Conservation (phyloP, 2,329 filamentous ascomycete species). For the Nannizzia gypsea region DNA sequence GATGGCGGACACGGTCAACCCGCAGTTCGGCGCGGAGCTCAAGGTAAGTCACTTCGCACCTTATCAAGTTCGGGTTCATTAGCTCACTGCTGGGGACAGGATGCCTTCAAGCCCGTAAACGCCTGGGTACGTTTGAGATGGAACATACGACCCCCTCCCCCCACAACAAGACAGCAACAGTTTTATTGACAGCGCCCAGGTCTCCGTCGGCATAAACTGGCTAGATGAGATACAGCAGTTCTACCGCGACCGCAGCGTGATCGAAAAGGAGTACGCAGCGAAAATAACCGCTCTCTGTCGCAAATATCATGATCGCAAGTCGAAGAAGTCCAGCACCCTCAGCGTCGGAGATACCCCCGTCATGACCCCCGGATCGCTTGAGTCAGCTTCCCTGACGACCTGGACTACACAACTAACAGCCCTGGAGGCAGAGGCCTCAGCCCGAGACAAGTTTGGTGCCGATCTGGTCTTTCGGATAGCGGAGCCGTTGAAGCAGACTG, state of each 20-base stretch:
- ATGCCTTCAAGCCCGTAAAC: slow-evolving; percentile 93
- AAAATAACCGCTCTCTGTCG: slow-evolving; percentile 81
- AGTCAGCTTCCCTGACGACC: slow-evolving; percentile 91
- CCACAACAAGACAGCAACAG: background rate
- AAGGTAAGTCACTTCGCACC: slow-evolving; percentile 47
- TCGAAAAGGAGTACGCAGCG: slow-evolving; percentile 92
- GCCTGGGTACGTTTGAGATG: slow-evolving; percentile 52
- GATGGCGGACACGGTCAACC: slow-evolving; percentile 73
- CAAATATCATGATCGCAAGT: slow-evolving; percentile 96
- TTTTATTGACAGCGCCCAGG: slow-evolving; percentile 32
- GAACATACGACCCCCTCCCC: slow-evolving; percentile 13
- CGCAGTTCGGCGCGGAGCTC: slow-evolving; percentile 84
- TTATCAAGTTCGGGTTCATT: background rate
- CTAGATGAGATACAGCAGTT: slow-evolving; percentile 95
- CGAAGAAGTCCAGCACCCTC: slow-evolving; percentile 71
- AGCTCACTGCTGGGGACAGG: slow-evolving; percentile 43
- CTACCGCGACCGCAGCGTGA: slow-evolving; percentile 84
- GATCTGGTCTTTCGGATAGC: slow-evolving; percentile 71
- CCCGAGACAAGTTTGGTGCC: slow-evolving; percentile 75
- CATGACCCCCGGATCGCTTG: slow-evolving; percentile 88
- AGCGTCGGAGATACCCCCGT: slow-evolving; percentile 88
- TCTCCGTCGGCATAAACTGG: slow-evolving; percentile 79
- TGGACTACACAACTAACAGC: slow-evolving; percentile 92
- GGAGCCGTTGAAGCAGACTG: slow-evolving; percentile 69
- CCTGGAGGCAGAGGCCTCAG: slow-evolving; percentile 72